phyloP scores from a whole-genome alignment of 164 flowering plant genomes.

The Brasenia schreberi region DNA sequence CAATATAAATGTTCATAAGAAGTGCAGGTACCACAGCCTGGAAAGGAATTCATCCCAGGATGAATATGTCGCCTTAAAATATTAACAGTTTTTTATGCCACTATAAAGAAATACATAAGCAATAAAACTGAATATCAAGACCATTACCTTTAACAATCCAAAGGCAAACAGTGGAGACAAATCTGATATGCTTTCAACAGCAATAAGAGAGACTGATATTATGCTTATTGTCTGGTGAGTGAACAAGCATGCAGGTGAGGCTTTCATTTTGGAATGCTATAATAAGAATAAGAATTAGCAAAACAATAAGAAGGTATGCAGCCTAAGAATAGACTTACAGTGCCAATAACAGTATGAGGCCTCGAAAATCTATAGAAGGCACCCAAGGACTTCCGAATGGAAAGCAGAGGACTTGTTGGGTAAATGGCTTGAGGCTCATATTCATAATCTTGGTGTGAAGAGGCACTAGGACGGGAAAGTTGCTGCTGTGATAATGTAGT shows the following conservation, averaged over 20 bases:
- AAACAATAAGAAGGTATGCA: neutral
- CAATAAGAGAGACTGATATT: slow-evolving; percentile 85
- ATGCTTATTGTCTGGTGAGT: slow-evolving; percentile 73
- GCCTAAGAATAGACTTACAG: slow-evolving; percentile 40
- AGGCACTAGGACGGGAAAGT: slow-evolving; percentile 26
- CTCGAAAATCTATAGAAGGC: slow-evolving; percentile 83
- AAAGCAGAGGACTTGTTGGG: slow-evolving; percentile 17
- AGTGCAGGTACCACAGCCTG: slow-evolving; percentile 91
- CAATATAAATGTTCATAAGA: slow-evolving; percentile 88
- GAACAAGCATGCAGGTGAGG: slow-evolving; percentile 7
- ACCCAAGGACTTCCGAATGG: slow-evolving; percentile 25
- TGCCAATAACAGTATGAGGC: slow-evolving; percentile 91
- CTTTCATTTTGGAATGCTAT: neutral
- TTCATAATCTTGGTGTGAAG: slow-evolving; percentile 41
- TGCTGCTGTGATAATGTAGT: slow-evolving; percentile 1
- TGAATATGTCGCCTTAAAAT: no score
- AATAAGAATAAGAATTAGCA: neutral
- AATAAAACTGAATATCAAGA: no score
- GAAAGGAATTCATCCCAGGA: no score
- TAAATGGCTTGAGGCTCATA: slow-evolving; percentile 38
- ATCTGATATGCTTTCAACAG: slow-evolving; percentile 68
- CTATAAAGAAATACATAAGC: no score
- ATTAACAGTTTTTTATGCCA: no score
- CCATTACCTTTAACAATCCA: slow-evolving; percentile 62
- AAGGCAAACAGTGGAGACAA: slow-evolving; percentile 59